Base-by-base conservation (phyloP, 345 rosid species). In the Bruguiera parviflora region DNA sequence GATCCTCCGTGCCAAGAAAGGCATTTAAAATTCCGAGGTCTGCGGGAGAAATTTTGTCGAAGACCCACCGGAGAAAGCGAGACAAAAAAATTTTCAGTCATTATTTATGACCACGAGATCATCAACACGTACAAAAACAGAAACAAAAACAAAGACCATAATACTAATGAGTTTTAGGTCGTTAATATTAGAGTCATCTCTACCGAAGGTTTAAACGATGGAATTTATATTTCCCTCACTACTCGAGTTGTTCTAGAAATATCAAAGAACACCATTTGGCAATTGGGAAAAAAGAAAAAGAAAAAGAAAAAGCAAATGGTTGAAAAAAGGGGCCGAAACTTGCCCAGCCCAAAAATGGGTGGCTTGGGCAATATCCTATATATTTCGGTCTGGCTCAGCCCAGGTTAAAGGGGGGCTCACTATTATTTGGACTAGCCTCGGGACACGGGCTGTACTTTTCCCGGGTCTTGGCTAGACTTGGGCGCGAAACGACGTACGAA, bases 171-270 rank as follows among this genome's bases (percentile, higher is more conserved):
- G 5, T 31, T 5, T 31, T 3, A 31, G 5, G 32, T 31, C 32
- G 4, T 3, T 31, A 0, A 5, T 3, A 3, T 31, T 31, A 93
- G 2, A 27, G 28, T 27, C 28, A 27, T 27, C 28, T 27, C 28
- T 27, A 1, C 28, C 28, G 28, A 27, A 27, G 28, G 28, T 27
- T 27, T 27, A 27, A 27, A 2, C 28, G 28, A 27, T 93, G 96
- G 97, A 89, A 62, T 87, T 91, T 76, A 94, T 94, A 79, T 91
- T 24, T 3, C 32, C 32, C 3, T 31, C 0, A 31, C 5, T 31
- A 5, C 32, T 4, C 0, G 32, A 31, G 32, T 3, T 31, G 5
- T 31, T 31, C 5, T 31, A 0, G 32, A 31, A 31, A 31, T 31
- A 31, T 31, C 32, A 31, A 31, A 31, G 32, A 31, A 31, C 5